Conservation (phyloP, 2,329 filamentous ascomycete genomes). For the Septoria linicola region DNA sequence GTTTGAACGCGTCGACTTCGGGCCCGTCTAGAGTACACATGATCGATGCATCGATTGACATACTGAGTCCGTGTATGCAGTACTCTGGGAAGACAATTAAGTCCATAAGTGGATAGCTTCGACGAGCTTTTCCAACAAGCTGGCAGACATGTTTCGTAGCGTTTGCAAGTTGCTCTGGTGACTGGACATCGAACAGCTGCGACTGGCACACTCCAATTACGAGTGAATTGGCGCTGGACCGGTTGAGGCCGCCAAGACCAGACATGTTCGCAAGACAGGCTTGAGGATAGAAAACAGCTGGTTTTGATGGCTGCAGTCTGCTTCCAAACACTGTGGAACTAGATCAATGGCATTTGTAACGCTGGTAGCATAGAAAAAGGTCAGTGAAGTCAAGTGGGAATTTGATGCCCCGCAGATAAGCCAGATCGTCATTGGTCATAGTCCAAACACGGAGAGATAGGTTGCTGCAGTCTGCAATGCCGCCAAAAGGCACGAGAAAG, state of each 20-base stretch:
- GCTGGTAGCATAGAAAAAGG: no score
- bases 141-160: slow-evolving; percentile 26
- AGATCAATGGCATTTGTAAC: no score
- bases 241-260: slow-evolving; percentile 27
- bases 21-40: slow-evolving; percentile 35
- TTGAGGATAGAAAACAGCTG: no score
- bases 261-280: slow-evolving; percentile 13
- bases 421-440: no score
- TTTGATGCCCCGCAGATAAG: no score
- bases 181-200: slow-evolving; percentile 26
- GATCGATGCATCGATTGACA: slow-evolving; percentile 31
- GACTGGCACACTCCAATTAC: slow-evolving; percentile 28
- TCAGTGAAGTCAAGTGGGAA: no score
- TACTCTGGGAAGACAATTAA: slow-evolving; percentile 36
- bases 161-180: slow-evolving; percentile 17
- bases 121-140: slow-evolving; percentile 25
- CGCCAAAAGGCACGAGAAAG: no score
- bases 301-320: no score
- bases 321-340: no score
- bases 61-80: slow-evolving; percentile 34
- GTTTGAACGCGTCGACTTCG: slow-evolving; percentile 34
- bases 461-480: no score
- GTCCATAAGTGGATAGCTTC: slow-evolving; percentile 30
- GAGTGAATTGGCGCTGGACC: slow-evolving; percentile 24
- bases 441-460: no score